Evolutionary conservation across 2,329 filamentous ascomycete genomes (phyloP).

Genomic region (Colletotrichum filicis): DNA sequence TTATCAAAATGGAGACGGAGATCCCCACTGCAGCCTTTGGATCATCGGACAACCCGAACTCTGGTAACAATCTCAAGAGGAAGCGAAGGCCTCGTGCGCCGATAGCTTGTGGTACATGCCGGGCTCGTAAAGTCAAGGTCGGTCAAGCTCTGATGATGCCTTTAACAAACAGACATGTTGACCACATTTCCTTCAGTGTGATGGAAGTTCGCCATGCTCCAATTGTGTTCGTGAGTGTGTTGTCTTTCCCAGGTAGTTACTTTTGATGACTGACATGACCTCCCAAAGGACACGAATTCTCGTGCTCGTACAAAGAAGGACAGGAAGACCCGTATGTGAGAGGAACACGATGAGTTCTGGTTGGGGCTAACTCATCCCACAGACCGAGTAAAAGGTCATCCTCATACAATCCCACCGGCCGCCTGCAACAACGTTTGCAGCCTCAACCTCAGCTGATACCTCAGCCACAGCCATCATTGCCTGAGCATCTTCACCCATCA

Average conservation of each 20-base stretch:
- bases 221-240: conserved; percentile 31
- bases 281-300: conserved; percentile 25
- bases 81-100: conserved; percentile 30
- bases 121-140: conserved; percentile 34
- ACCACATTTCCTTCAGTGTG: conserved; percentile 20
- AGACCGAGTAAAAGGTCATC: not conserved
- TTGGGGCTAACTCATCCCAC: not conserved
- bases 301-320: conserved; percentile 25
- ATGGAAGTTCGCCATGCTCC: conserved; percentile 29
- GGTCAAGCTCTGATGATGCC: not conserved
- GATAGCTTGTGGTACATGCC: conserved; percentile 31
- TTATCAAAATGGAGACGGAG: conserved; percentile 12
- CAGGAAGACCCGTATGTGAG: conserved; percentile 12
- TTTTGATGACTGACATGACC: not conserved
- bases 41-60: conserved; percentile 14
- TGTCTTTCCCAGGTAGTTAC: not conserved
- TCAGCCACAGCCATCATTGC: not conserved
- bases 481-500: conserved; percentile 21
- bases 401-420: not conserved
- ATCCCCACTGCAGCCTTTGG: not conserved
- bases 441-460: not conserved
- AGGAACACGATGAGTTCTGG: not conserved
- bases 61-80: conserved; percentile 20
- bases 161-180: not conserved
- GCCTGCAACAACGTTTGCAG: conserved; percentile 13